Base-by-base conservation (phyloP, 805 yeast species). In the Sugiyamaella boreocaroliniensis region DNA sequence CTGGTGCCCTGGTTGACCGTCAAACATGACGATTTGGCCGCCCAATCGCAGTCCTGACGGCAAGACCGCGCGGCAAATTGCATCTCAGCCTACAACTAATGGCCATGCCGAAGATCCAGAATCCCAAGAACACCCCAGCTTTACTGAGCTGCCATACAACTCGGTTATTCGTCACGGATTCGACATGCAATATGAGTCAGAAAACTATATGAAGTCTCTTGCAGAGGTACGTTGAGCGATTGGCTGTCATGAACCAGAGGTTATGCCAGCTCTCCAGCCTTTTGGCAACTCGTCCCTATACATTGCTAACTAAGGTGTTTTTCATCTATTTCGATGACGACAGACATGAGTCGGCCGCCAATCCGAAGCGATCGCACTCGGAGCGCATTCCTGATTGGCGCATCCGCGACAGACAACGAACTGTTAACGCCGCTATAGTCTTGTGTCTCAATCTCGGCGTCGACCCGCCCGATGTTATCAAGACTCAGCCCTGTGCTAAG, bases 401-500 rank as follows among this genome's bases (percentile, higher is more conserved):
- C 58, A 86, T 89, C 77, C 82, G 85, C 55, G 96, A 89, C 60
- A 79, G 97, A 44, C 96, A 86, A 64, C 86, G 90, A 65, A 93
- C 99, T 1, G 89, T 90, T 11, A 83, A 87, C 51, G 99, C 97
- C 0, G 97, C 96, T 14, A 73, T 93, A 8, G 89, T 93, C 48
- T 72, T 93, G 47, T 93, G 99, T 68, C 73, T 93, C 40, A 93
- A 93, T 64, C 69, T 92, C 22, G 97, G 98, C 8, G 97, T 93
- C 1, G 98, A 92, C 60, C 99, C 99, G 2, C 99, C 99, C 0
- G 99, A 93, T 68, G 82, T 90, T 26, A 81, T 87, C 65, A 88
- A 89, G 66, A 89, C 97, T 0, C 89, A 86, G 56, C 97, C 97
- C 1, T 86, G 95, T 62, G 97, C 99, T 1, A 82, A 84, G 59